phyloP scores from a whole-genome alignment of 2,329 filamentous ascomycete genomes.

The Epichloe coenophiala region DNA sequence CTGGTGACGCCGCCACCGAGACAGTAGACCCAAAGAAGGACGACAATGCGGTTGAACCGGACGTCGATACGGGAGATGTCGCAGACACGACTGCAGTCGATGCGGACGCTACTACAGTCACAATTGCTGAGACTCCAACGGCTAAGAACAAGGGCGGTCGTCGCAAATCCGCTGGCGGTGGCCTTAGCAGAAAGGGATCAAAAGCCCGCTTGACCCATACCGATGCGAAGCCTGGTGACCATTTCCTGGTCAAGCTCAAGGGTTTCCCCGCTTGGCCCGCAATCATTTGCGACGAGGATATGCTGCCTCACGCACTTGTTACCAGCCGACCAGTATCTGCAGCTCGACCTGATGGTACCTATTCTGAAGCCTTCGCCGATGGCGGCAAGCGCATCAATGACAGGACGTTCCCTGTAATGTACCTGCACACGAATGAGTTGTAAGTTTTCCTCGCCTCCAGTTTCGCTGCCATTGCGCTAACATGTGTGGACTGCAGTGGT shows the following conservation, averaged over 20 bases:
- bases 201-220: conserved; percentile 57
- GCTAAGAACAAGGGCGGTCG: conserved; percentile 41
- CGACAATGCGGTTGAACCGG: conserved; percentile 16
- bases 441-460: conserved; percentile 34
- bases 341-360: conserved; percentile 67
- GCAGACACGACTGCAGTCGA: conserved; percentile 6
- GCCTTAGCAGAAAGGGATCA: conserved; percentile 75
- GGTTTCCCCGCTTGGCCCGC: conserved; percentile 91
- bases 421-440: conserved; percentile 92
- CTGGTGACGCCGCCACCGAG: conserved; percentile 17
- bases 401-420: conserved; percentile 90
- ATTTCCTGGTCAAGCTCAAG: conserved; percentile 87
- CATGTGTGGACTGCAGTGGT: conserved; percentile 40
- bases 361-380: conserved; percentile 75
- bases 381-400: conserved; percentile 77
- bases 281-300: conserved; percentile 85
- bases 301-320: conserved; percentile 71
- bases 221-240: conserved; percentile 78
- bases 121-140: conserved; percentile 16
- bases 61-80: conserved; percentile 41
- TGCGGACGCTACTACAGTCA: conserved; percentile 10
- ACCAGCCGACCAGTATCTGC: conserved; percentile 74
- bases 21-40: conserved; percentile 14
- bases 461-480: neutral
- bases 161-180: conserved; percentile 64